Evolutionary conservation across 2,329 filamentous ascomycete genomes (phyloP).

Genomic region (Botrytis hyacinthi): DNA sequence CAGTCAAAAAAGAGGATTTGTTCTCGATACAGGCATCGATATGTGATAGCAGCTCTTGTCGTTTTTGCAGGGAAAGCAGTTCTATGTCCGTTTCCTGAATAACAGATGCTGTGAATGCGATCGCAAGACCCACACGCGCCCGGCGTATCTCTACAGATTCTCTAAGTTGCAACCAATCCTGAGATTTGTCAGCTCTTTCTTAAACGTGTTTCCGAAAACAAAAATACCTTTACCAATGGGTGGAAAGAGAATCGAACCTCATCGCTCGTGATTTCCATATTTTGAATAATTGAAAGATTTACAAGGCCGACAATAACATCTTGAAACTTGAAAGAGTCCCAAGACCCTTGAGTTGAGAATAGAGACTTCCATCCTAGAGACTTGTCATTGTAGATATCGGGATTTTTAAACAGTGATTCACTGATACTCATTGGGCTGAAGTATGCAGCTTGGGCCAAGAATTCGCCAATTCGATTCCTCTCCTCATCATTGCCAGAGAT

Average conservation of each 20-base stretch:
- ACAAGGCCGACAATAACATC: conserved; percentile 25
- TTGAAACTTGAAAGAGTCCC: conserved; percentile 28
- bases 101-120: not conserved
- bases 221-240: conserved; percentile 29
- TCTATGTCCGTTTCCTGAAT: conserved; percentile 3
- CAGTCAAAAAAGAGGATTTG: not conserved
- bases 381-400: not conserved
- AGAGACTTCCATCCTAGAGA: conserved; percentile 2
- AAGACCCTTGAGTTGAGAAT: conserved; percentile 17
- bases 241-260: conserved; percentile 28
- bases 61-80: conserved; percentile 3
- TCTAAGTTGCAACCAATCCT: conserved; percentile 13
- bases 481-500: conserved; percentile 23
- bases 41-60: conserved; percentile 10
- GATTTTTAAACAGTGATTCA: conserved; percentile 15
- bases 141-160: not conserved
- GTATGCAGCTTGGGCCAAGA: conserved; percentile 31
- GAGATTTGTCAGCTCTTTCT: not conserved
- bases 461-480: conserved; percentile 15
- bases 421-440: conserved; percentile 23
- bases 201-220: not conserved
- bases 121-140: not conserved
- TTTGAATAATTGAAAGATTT: conserved; percentile 30
- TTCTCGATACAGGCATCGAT: conserved; percentile 18
- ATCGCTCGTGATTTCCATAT: conserved; percentile 7